phyloP scores from a whole-genome alignment of 345 rosid genomes.

The Excoecaria agallocha region DNA sequence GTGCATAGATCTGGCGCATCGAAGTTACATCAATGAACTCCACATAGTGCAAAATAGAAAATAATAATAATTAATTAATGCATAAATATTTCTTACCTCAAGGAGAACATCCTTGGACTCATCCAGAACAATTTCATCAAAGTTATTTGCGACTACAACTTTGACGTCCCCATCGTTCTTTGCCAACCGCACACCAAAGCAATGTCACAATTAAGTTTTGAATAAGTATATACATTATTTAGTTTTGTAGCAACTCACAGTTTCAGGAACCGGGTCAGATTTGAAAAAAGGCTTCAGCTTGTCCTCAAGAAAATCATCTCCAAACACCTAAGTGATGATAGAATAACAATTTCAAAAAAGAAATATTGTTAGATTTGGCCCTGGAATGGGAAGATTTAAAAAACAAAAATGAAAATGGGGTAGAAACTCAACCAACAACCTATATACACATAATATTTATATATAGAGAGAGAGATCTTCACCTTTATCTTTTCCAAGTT shows the following conservation, averaged over 20 bases:
- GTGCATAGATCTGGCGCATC: conserved; percentile 74
- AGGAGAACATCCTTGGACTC: conserved; percentile 96
- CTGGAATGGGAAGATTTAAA: background rate
- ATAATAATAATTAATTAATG: background rate
- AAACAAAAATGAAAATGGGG: background rate
- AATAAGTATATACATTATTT: conserved; percentile 1
- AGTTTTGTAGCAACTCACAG: conserved; percentile 41
- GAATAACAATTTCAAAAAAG: background rate
- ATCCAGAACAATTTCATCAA: conserved; percentile 86
- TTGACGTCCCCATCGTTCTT: conserved; percentile 97
- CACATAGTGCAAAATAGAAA: conserved; percentile 1
- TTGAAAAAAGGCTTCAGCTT: conserved; percentile 86
- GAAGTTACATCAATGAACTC: conserved; percentile 12
- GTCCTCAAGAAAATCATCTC: conserved; percentile 65
- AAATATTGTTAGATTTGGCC: background rate
- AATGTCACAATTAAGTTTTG: conserved; percentile 17
- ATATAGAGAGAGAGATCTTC: conserved; percentile 6
- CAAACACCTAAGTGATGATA: conserved; percentile 51
- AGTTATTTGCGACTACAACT: conserved; percentile 87
- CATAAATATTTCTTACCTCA: conserved; percentile 51
- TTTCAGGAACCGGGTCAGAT: conserved; percentile 93
- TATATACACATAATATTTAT: background rate
- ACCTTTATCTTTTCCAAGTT: conserved; percentile 78
- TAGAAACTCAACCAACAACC: background rate
- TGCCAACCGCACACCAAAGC: conserved; percentile 12